Conservation (phyloP, 495 filamentous ascomycete genomes). For the Podospora fimiseda region DNA sequence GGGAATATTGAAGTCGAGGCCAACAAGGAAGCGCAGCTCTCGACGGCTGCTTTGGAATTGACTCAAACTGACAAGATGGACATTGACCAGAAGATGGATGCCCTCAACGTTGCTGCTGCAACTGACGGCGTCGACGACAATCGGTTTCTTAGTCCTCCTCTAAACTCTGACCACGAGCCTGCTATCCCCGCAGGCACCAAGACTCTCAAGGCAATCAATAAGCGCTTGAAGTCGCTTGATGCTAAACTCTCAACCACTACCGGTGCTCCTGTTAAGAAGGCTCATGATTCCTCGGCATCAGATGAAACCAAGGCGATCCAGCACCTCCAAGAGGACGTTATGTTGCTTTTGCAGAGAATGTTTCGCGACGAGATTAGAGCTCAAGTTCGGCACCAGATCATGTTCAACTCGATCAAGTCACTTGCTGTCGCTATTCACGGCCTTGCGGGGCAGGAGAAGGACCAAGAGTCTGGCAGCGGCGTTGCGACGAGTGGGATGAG, state of each 20-base stretch:
- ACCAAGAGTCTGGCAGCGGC: neutral
- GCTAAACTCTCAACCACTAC: neutral
- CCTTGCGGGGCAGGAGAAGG: neutral
- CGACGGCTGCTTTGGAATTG: too few species aligned
- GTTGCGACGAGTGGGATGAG: neutral
- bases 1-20: too few species aligned
- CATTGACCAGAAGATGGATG: neutral
- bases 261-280: neutral
- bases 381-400: slow-evolving; percentile 13
- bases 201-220: slow-evolving; percentile 12
- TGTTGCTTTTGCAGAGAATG: slow-evolving; percentile 5
- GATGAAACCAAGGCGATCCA: neutral
- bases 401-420: slow-evolving; percentile 20
- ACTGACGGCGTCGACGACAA: too few species aligned
- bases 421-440: slow-evolving; percentile 9
- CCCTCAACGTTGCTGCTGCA: too few species aligned
- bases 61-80: neutral
- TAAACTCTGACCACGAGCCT: neutral
- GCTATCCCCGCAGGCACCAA: slow-evolving; percentile 1
- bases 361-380: slow-evolving; percentile 11
- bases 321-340: slow-evolving; percentile 4
- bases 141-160: neutral
- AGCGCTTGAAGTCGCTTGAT: slow-evolving; percentile 12
- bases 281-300: neutral
- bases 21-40: too few species aligned